Evolutionary conservation across 1,284 basidiomycete genomes (phyloP).

Genomic region (Cryptococcus maquisensis): DNA sequence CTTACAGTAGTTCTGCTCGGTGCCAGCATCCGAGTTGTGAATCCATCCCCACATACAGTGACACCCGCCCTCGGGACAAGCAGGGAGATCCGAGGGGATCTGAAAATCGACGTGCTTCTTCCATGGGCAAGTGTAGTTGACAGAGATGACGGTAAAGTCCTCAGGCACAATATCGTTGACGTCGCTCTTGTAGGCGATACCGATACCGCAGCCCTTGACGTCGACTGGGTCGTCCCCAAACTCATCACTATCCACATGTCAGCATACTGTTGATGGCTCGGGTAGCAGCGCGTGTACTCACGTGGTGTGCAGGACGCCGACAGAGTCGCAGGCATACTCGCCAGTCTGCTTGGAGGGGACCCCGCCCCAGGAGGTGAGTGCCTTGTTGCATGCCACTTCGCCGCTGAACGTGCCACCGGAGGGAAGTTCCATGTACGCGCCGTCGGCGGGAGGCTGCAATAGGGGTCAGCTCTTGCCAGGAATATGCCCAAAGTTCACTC

Average conservation of each 20-base stretch:
- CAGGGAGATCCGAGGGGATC: slow-evolving; percentile 36
- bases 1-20: background rate
- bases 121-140: slow-evolving; percentile 37
- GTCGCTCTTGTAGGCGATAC: slow-evolving; percentile 34
- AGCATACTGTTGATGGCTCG: too few relatives aligned
- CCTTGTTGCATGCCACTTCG: slow-evolving; percentile 38
- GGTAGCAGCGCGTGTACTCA: too few relatives aligned
- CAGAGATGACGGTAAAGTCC: slow-evolving; percentile 35
- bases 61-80: slow-evolving; percentile 42
- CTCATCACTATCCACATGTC: slow-evolving; percentile 9
- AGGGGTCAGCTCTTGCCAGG: too few relatives aligned
- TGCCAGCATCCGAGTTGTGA: slow-evolving; percentile 29
- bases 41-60: slow-evolving; percentile 42
- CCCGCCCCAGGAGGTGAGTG: slow-evolving; percentile 23
- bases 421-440: slow-evolving; percentile 38
- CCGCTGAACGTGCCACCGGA: slow-evolving; percentile 34
- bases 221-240: slow-evolving; percentile 29
- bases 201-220: slow-evolving; percentile 36
- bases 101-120: slow-evolving; percentile 37
- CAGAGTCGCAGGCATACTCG: slow-evolving; percentile 28
- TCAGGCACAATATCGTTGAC: slow-evolving; percentile 29
- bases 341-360: slow-evolving; percentile 20
- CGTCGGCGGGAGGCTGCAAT: slow-evolving; percentile 27
- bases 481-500: too few relatives aligned
- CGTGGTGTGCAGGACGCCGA: slow-evolving; percentile 38